Percentiles rank a stretch among this genome's conserved stretches.
phyloP scores from a whole-genome alignment of 768 basidiomycete species.

The Cystobasidium tubakii region DNA sequence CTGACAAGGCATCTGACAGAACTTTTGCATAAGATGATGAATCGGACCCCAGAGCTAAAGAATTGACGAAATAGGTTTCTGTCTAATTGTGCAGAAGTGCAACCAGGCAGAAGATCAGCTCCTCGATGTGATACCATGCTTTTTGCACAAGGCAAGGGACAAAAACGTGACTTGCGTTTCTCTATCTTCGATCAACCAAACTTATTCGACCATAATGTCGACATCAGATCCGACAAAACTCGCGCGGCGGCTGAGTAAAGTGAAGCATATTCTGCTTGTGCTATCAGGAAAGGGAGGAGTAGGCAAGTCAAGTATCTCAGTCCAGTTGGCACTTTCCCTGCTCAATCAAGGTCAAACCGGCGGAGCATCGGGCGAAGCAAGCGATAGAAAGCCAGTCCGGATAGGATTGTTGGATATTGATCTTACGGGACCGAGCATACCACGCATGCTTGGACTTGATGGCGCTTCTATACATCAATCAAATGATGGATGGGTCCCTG shows the following conservation, averaged over 20 bases:
- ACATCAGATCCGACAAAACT: slow-evolving; percentile 32
- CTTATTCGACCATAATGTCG: slow-evolving; percentile 13
- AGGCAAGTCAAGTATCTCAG: slow-evolving; percentile 92
- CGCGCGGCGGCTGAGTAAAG: slow-evolving; percentile 43
- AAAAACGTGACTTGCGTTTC: neutral
- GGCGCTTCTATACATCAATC: slow-evolving; percentile 83
- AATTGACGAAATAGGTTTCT: no score
- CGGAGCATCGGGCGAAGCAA: slow-evolving; percentile 50
- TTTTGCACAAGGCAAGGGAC: neutral
- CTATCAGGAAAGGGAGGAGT: slow-evolving; percentile 94
- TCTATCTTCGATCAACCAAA: neutral
- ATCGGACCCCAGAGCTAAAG: no score
- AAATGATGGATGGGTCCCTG: slow-evolving; percentile 98
- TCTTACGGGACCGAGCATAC: slow-evolving; percentile 97
- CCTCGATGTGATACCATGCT: no score
- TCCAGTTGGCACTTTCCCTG: slow-evolving; percentile 83
- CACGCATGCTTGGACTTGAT: slow-evolving; percentile 88
- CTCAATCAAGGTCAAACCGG: slow-evolving; percentile 60
- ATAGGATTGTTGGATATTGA: slow-evolving; percentile 99
- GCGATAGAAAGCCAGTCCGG: slow-evolving; percentile 54
- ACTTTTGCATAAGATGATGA: no score
- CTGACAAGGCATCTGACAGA: no score
- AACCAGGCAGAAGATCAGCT: no score
- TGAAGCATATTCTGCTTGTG: slow-evolving; percentile 84
- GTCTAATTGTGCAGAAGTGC: no score